These are phyloP conservation scores for Bipolaris bicolor DNA, from an alignment of 2,329 filamentous ascomycete species.

Conservation along the genomic window DNA sequence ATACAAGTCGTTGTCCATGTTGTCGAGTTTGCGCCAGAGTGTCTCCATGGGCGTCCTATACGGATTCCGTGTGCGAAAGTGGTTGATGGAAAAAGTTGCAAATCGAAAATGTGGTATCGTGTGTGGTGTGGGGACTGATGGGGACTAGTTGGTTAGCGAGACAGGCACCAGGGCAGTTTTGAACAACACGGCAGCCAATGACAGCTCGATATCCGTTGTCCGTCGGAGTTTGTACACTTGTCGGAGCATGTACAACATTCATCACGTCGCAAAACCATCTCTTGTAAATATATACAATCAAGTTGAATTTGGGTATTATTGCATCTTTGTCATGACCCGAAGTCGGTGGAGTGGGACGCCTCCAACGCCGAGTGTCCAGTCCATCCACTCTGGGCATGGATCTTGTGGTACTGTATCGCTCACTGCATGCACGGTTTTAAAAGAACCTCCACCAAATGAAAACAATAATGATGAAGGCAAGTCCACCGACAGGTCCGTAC, in stretches of 20 bases:
- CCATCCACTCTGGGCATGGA: background rate
- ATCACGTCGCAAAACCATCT: slow-evolving; percentile 1
- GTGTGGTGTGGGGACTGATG: slow-evolving; percentile 12
- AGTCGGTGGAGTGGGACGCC: slow-evolving; percentile 9
- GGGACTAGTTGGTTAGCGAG: slow-evolving; percentile 13
- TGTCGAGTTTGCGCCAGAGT: background rate
- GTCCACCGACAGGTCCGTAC: slow-evolving; percentile 86
- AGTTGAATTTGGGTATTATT: slow-evolving; percentile 28
- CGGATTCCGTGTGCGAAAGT: background rate
- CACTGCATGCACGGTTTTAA: slow-evolving; percentile 48
- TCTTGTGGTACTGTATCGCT: background rate
- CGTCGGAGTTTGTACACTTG: background rate
- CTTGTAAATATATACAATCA: slow-evolving; percentile 8
- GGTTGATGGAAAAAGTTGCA: background rate
- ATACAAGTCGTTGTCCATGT: background rate
- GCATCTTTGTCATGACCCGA: slow-evolving; percentile 9
- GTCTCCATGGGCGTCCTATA: background rate
- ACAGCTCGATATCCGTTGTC: background rate
- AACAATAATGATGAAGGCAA: slow-evolving; percentile 81
- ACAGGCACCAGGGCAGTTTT: background rate
- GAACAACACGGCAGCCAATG: slow-evolving; percentile 2
- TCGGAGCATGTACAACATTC: background rate
- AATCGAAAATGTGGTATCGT: slow-evolving; percentile 12
- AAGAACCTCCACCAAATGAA: slow-evolving; percentile 96
- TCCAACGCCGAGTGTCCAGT: slow-evolving; percentile 15